Conservation (phyloP, 495 filamentous ascomycete genomes). For the Penicillium psychrofluorescens region DNA sequence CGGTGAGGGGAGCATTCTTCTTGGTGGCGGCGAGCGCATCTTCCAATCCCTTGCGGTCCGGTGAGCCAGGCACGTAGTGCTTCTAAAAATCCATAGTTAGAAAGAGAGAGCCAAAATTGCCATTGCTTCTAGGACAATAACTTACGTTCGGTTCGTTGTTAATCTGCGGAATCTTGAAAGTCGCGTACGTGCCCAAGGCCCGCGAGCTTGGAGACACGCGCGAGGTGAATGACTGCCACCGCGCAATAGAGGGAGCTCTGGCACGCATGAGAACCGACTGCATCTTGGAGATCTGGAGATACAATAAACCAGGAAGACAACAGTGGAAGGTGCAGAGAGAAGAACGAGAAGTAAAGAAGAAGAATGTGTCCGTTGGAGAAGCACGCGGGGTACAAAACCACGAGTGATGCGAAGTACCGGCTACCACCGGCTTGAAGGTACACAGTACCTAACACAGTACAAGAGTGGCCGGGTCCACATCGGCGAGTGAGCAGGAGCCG, state of each 20-base stretch:
- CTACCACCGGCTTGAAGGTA: constrained; percentile 14
- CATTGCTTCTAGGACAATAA: constrained; percentile 1
- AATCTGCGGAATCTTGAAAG: constrained; percentile 81
- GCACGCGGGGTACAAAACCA: constrained; percentile 13
- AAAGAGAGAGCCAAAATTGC: not conserved
- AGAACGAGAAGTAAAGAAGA: constrained; percentile 2
- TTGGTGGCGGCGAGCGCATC: constrained; percentile 58
- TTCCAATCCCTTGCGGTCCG: constrained; percentile 66
- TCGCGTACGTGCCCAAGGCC: constrained; percentile 51
- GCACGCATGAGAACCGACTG: constrained; percentile 28
- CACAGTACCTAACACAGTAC: not conserved
- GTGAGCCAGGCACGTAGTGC: constrained; percentile 75
- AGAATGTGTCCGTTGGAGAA: no score
- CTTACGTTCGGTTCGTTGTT: constrained; percentile 91
- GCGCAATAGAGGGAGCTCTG: constrained; percentile 23
- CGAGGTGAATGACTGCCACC: constrained; percentile 11
- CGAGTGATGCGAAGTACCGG: constrained; percentile 12
- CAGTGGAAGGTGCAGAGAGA: not conserved
- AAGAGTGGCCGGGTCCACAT: not conserved
- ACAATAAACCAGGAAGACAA: not conserved
- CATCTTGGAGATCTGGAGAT: constrained; percentile 16
- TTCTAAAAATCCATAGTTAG: constrained; percentile 44
- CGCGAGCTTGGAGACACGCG: constrained; percentile 20
- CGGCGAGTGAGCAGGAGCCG: constrained; percentile 12
- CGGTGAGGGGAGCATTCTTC: constrained; percentile 52